Conservation (phyloP, 192 early-diverging fungal species). For the Glomus cerebriforme region DNA sequence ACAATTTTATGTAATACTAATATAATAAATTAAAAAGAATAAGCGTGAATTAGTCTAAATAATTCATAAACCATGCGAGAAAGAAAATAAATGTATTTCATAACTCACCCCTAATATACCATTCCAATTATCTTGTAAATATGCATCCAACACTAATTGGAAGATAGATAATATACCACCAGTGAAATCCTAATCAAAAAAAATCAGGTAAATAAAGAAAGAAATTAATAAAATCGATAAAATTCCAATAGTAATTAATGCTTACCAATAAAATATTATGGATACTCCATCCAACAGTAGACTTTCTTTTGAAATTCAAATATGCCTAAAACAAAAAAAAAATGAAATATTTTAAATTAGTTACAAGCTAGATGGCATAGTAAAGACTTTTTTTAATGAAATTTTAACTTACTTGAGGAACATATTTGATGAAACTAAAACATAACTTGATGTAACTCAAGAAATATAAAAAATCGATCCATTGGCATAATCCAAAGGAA, state of each 20-base stretch:
- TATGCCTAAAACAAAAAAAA: constrained; percentile 50
- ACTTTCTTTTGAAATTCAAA: constrained; percentile 71
- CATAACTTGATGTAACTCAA: constrained; percentile 78
- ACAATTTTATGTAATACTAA: constrained; percentile 66
- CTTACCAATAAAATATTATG: constrained; percentile 76
- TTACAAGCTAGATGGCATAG: background rate
- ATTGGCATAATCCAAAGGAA: constrained; percentile 28
- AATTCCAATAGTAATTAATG: background rate
- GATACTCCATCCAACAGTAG: constrained; percentile 90
- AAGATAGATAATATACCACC: constrained; percentile 77
- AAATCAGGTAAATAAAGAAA: background rate
- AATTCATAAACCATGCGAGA: too few relatives aligned
- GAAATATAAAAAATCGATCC: constrained; percentile 72
- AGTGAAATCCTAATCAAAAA: constrained; percentile 62
- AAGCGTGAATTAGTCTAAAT: background rate
- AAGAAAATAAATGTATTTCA: background rate
- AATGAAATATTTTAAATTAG: background rate
- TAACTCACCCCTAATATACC: constrained; percentile 57
- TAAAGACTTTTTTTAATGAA: background rate
- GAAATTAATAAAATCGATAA: background rate
- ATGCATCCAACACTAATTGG: constrained; percentile 79
- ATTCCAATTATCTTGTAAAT: constrained; percentile 59
- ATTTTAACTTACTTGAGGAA: constrained; percentile 61
- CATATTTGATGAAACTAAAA: constrained; percentile 79
- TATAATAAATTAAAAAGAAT: background rate